Percentiles rank a stretch among this genome's conserved stretches.
These are phyloP conservation scores for Penicillium olsonii DNA, from an alignment of 2,329 filamentous ascomycete species.

Conservation along the genomic window DNA sequence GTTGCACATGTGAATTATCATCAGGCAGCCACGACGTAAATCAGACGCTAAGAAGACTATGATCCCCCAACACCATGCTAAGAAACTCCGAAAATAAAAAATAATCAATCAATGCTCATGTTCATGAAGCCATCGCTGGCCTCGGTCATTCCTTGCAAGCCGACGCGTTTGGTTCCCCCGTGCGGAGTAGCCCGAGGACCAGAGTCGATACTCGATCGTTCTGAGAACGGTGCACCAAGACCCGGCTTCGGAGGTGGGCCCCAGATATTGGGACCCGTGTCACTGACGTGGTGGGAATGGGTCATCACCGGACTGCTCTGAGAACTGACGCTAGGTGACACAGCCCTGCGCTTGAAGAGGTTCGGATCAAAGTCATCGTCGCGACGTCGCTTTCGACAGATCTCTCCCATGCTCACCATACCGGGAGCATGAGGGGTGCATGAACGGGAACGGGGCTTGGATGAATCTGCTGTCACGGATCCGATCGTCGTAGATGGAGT, in stretches of 20 bases:
- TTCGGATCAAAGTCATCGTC: slow-evolving; percentile 89
- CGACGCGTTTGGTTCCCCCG: slow-evolving; percentile 61
- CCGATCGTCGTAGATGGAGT: slow-evolving; percentile 38
- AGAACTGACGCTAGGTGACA: slow-evolving; percentile 86
- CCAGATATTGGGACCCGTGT: slow-evolving; percentile 62
- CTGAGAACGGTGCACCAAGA: slow-evolving; percentile 49
- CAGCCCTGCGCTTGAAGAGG: slow-evolving; percentile 86
- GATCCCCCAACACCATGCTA: slow-evolving; percentile 14
- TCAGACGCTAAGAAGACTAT: slow-evolving; percentile 13
- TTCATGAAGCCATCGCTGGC: slow-evolving; percentile 95
- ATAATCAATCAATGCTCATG: slow-evolving; percentile 81
- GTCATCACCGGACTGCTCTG: slow-evolving; percentile 83
- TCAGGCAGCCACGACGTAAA: slow-evolving; percentile 1
- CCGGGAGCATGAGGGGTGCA: slow-evolving; percentile 44
- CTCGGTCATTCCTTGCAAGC: slow-evolving; percentile 90
- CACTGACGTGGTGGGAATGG: slow-evolving; percentile 78
- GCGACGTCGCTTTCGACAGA: slow-evolving; percentile 76
- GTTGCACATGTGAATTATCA: background rate
- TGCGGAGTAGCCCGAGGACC: slow-evolving; percentile 54
- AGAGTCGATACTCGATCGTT: slow-evolving; percentile 52
- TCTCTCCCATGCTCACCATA: slow-evolving; percentile 65
- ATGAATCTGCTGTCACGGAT: slow-evolving; percentile 28
- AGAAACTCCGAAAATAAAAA: background rate
- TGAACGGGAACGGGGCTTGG: slow-evolving; percentile 38
- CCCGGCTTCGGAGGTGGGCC: slow-evolving; percentile 68